Evolutionary conservation across 2,329 filamentous ascomycete genomes (phyloP), one percentile per base, ranked within the genome.

Genomic region (Emericellopsis cladophorae): DNA sequence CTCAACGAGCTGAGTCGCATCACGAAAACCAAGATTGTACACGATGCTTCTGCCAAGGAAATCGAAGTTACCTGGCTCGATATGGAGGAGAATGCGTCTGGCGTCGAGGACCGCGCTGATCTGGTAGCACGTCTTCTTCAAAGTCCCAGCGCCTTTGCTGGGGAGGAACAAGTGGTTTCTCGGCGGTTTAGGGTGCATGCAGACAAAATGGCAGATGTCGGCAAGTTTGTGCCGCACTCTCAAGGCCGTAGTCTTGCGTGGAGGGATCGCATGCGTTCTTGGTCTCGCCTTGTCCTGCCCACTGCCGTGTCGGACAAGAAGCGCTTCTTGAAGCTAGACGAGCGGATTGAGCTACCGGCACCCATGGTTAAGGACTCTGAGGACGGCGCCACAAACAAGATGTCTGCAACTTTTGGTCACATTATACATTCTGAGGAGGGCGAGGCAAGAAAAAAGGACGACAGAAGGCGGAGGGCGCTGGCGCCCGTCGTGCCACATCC

Each of bases 381-480:
- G 11, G 36, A 36, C 7, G 41, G 34, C 22, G 32, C 29, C 21
- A 38, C 18, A 16, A 46, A 45, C n/a, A 40, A 49, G 6, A 64
- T 66, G 2, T 54, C 50, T 3, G 70, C 70, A 10, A 58, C 60
- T 3, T 77, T 77, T 47, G 74, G 74, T 15, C 66, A 72, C 40
- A 46, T 76, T 29, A 60, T 77, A 0, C 66, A 69, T 44, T 12
- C 22, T 76, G 26, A 60, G 76, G 0, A 66, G 68, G 44, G 11
- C 15, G 22, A 29, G 36, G 31, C 23, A 29, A 29, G 24, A 31
- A 14, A 18, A 26, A 16, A 22, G 21, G 23, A n/a, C 5, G 11
- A 11, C n/a, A 26, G 8, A 14, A 44, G 15, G 42, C 8, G 5
- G 15, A 37, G 42, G 37, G 56, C 67, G 36, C 61, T 77, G 31